Evolutionary conservation across 2,329 filamentous ascomycete genomes (phyloP).

Genomic region (Cladobotryum protrusum): DNA sequence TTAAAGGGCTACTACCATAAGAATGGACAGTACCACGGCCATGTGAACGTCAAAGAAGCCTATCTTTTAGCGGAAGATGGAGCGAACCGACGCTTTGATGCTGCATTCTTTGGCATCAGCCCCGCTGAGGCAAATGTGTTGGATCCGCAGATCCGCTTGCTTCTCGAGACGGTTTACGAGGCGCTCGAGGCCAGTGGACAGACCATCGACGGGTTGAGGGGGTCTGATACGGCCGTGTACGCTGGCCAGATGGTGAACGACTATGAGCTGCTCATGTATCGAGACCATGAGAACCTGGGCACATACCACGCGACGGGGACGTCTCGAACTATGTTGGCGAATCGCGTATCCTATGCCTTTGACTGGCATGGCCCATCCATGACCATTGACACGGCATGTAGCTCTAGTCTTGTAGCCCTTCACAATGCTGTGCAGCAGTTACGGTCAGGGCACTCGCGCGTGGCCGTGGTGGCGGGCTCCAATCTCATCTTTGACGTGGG

Average conservation of each 20-base stretch:
- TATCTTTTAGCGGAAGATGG: conserved; percentile 35
- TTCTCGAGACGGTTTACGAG: conserved; percentile 35
- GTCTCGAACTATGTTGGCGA: conserved; percentile 28
- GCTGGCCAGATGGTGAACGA: conserved; percentile 19
- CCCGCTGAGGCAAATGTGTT: conserved; percentile 31
- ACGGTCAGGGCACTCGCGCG: conserved; percentile 20
- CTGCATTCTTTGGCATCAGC: conserved; percentile 34
- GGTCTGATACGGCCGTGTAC: conserved; percentile 19
- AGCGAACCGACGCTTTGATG: conserved; percentile 22
- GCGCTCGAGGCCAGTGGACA: conserved; percentile 32
- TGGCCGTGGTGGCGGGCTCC: conserved; percentile 18
- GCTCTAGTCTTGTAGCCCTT: conserved; percentile 18
- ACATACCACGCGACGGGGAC: conserved; percentile 21
- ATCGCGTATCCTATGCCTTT: conserved; percentile 3
- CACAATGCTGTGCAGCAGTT: conserved; percentile 23
- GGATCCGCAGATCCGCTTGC: conserved; percentile 37
- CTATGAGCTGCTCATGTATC: conserved; percentile 8
- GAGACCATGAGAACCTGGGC: conserved; percentile 11
- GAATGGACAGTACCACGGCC: conserved; percentile 12
- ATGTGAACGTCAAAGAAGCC: conserved; percentile 22
- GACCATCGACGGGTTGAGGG: conserved; percentile 20
- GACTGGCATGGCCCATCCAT: conserved; percentile 22
- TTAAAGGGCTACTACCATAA: conserved; percentile 19
- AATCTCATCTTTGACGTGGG: conserved; percentile 32
- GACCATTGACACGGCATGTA: conserved; percentile 29